Base-by-base conservation (phyloP, 495 filamentous ascomycete genomes). In the Penicillium antarcticum region DNA sequence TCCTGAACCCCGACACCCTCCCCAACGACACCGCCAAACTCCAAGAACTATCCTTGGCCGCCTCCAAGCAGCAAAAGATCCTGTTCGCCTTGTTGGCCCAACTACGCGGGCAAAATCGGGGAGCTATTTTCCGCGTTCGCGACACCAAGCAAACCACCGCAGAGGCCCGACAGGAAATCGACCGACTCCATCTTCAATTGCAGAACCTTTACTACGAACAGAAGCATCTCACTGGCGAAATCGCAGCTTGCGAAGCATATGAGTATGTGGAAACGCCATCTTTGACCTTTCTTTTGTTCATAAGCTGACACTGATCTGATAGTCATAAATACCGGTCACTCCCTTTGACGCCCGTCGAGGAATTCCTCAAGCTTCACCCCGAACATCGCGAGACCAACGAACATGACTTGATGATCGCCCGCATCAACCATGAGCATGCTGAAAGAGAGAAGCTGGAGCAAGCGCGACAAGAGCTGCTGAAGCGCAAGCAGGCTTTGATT, bases 171-270 rank as follows among this genome's bases (percentile, higher is more conserved):
- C 86, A 90, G 64, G 91, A 96, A 68, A 89, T 97, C 45, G 94
- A 98, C 63, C 81, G 84, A 45, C 76, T 97, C 51, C 92, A 97
- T 72, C 80, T 98, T 16, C 86, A 95, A 63, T 76, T 97, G 23
- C 92, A 97, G 67, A 98, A 98, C 65, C 76, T 98, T 19, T 92
- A 95, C 69, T 98, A 98, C 67, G 94, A 98, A 68, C 91, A 96
- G 67, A 79, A 88, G 51, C 89, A 96, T 71, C 73, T 98, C 51
- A 81, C 85, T 39, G 89, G 89, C 18, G 95, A 98, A 70, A 97
- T 98, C 55, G 74, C 80, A 3, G 91, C 88, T 26, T 97, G 95
- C 70, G 88, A 94, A 62, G 85, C 84, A 33, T 97, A 95, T 53
- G 88, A 96, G 92, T 96, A 77, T 53, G 88, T 83, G 7, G n/a